A percentile compares a stretch with the other conserved stretches of the same genome.
Evolutionary conservation across 331 rosid species (phyloP).

Genomic region (Arachis monticola): DNA sequence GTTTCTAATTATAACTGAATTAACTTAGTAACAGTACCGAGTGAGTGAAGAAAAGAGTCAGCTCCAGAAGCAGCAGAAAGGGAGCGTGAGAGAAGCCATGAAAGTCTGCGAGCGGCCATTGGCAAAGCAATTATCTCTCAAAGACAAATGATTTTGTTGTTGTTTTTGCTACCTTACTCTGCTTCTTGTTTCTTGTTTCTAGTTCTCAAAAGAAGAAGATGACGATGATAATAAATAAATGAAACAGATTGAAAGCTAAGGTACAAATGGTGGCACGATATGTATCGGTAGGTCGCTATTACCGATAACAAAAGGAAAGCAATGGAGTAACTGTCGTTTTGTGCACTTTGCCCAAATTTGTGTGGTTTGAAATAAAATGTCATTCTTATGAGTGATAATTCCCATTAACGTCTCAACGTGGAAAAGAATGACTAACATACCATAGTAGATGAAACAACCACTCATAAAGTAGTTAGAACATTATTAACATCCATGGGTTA

Average conservation of each 20-base stretch:
- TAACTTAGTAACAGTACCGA: constrained; percentile 38
- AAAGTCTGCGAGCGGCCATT: constrained; percentile 75
- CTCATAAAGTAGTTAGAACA: no score
- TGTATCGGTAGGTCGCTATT: neutral
- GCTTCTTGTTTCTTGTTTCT: neutral
- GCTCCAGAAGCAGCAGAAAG: constrained; percentile 48
- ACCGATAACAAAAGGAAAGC: neutral
- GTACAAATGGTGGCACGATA: neutral
- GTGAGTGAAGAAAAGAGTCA: constrained; percentile 56
- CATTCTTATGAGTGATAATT: no score
- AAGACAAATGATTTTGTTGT: neutral
- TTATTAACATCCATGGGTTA: no score
- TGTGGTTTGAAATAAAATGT: neutral
- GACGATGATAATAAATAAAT: neutral
- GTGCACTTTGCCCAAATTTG: neutral
- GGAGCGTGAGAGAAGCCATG: constrained; percentile 58
- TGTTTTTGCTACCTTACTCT: neutral
- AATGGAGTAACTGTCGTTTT: neutral
- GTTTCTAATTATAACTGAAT: neutral
- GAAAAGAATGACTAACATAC: no score
- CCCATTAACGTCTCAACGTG: no score
- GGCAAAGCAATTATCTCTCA: constrained; percentile 25
- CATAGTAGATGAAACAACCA: no score
- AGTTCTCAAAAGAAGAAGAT: neutral
- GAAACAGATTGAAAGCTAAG: neutral